phyloP scores from a whole-genome alignment of 371 early-diverging fungal genomes.

The Rhizopus sp. region DNA sequence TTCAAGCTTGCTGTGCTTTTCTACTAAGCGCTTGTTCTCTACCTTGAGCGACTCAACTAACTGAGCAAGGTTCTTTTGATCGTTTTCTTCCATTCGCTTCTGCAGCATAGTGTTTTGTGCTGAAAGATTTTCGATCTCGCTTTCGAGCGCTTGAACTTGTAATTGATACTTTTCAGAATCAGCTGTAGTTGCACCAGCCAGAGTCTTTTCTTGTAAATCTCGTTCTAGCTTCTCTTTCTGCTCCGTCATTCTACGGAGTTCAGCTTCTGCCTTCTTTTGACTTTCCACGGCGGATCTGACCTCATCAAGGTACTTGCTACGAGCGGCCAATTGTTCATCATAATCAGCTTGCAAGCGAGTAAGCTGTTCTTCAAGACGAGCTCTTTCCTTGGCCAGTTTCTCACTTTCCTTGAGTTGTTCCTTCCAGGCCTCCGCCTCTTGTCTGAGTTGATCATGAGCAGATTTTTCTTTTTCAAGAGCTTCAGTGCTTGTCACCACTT shows the following conservation, averaged over 20 bases:
- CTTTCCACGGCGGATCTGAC: constrained; percentile 42
- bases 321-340: constrained; percentile 36
- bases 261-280: constrained; percentile 49
- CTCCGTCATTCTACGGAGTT: constrained; percentile 40
- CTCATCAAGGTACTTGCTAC: constrained; percentile 42
- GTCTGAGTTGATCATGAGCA: constrained; percentile 36
- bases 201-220: constrained; percentile 30
- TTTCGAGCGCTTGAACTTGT: constrained; percentile 35
- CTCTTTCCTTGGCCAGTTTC: constrained; percentile 35
- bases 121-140: constrained; percentile 36
- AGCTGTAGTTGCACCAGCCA: not conserved
- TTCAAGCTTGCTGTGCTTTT: constrained; percentile 53
- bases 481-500: constrained; percentile 38
- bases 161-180: constrained; percentile 1
- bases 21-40: constrained; percentile 57
- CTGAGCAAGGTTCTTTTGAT: constrained; percentile 27
- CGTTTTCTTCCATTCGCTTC: constrained; percentile 53
- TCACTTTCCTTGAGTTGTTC: constrained; percentile 48
- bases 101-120: constrained; percentile 43
- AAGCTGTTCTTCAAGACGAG: constrained; percentile 39
- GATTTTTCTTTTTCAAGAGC: constrained; percentile 33
- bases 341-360: constrained; percentile 34
- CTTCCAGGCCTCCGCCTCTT: constrained; percentile 34
- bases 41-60: constrained; percentile 36
- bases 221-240: constrained; percentile 48